phyloP scores from a whole-genome alignment of 352 stramenopile genomes.

The Globisporangium spiculum region DNA sequence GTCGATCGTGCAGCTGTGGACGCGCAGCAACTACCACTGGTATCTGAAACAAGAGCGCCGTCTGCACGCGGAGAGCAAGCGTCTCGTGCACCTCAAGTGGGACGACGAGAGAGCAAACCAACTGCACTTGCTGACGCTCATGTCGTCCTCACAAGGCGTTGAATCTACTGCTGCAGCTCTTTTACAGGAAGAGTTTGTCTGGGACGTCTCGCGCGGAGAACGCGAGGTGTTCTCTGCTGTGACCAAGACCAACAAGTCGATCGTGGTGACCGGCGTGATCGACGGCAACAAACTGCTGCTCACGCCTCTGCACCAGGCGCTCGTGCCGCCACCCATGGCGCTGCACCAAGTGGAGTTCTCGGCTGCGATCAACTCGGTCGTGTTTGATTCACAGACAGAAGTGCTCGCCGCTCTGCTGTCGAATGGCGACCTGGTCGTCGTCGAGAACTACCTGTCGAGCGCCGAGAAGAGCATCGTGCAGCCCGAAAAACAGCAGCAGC shows the following conservation, averaged over 20 bases:
- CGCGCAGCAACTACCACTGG: constrained; percentile 83
- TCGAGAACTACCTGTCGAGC: constrained; percentile 38
- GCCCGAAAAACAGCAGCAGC: background rate
- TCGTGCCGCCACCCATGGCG: constrained; percentile 69
- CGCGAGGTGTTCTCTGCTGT: constrained; percentile 11
- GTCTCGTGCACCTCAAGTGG: constrained; percentile 42
- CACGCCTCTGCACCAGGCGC: constrained; percentile 60
- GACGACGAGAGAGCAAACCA: constrained; percentile 45
- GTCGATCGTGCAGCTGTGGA: constrained; percentile 65
- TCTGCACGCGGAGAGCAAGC: constrained; percentile 18
- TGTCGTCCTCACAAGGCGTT: background rate
- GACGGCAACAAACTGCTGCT: constrained; percentile 58
- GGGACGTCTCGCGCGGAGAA: constrained; percentile 31
- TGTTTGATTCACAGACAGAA: constrained; percentile 48
- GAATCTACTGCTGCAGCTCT: constrained; percentile 27
- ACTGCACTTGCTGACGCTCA: constrained; percentile 34
- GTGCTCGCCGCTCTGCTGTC: constrained; percentile 37
- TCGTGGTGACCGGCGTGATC: constrained; percentile 53
- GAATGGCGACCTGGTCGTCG: constrained; percentile 38
- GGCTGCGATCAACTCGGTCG: constrained; percentile 45
- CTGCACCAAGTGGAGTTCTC: constrained; percentile 40
- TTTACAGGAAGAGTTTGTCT: constrained; percentile 53
- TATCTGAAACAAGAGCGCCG: constrained; percentile 73
- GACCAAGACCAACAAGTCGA: constrained; percentile 18
- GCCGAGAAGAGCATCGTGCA: constrained; percentile 4